phyloP scores from a whole-genome alignment of 2,329 filamentous ascomycete species.

The Sclerotinia nivalis region DNA sequence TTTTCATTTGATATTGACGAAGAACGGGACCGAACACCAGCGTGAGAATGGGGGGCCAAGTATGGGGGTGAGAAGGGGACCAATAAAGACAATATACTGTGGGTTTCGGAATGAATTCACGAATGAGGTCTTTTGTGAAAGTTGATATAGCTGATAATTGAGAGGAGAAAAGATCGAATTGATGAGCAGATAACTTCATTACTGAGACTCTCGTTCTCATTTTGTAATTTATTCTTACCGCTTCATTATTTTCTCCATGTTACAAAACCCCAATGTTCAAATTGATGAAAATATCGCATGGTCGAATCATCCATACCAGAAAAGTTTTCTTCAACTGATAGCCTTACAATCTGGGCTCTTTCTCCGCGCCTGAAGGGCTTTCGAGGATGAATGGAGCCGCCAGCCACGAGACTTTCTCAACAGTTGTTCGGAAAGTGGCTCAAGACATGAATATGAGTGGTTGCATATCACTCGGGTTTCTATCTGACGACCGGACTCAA shows the following conservation, averaged over 20 bases:
- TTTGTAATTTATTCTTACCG: slow-evolving; percentile 17
- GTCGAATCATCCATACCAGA: slow-evolving; percentile 15
- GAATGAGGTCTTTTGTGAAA: slow-evolving; percentile 1
- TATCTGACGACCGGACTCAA: slow-evolving; percentile 6
- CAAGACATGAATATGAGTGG: slow-evolving; percentile 35
- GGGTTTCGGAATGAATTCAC: background rate
- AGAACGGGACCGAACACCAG: background rate
- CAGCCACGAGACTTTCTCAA: slow-evolving; percentile 29
- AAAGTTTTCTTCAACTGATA: slow-evolving; percentile 22
- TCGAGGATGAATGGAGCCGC: slow-evolving; percentile 30
- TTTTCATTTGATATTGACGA: slow-evolving; percentile 10
- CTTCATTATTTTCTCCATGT: background rate
- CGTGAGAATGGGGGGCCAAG: slow-evolving; percentile 21
- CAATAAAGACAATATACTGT: background rate
- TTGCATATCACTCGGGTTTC: slow-evolving; percentile 24
- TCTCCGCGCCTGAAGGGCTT: slow-evolving; percentile 34
- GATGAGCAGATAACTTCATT: background rate
- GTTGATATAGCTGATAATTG: slow-evolving; percentile 4
- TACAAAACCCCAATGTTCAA: slow-evolving; percentile 7
- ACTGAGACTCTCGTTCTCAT: background rate
- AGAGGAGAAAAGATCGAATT: background rate
- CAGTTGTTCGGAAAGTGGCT: slow-evolving; percentile 34
- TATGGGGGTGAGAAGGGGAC: background rate
- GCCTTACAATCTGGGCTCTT: slow-evolving; percentile 26
- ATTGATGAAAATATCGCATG: background rate